Evolutionary conservation across 1,284 basidiomycete genomes (phyloP), one percentile per base, ranked within the genome.

Genomic region (Ceratobasidium sp.): DNA sequence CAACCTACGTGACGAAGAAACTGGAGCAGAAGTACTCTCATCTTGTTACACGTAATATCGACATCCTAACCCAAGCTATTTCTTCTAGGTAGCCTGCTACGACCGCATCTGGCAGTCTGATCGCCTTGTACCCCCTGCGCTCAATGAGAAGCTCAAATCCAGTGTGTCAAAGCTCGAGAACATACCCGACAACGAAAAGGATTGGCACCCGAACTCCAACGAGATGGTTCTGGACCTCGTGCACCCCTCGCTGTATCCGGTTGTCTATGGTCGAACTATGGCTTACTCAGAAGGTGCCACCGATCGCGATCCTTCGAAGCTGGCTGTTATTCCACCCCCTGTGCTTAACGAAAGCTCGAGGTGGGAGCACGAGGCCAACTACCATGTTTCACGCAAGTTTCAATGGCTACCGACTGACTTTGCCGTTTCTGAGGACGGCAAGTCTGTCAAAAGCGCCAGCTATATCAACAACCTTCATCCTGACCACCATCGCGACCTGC

Each of bases 201-300:
- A 85, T 76, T 85, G 84, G 84, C 84, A 85, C 74, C 84, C 85
- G 0, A 79, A 81, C 16, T 83, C 84, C 3, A 77, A 84, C 45
- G 77, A 79, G 1, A 80, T 79, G 60, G 83, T 85, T 6, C 81
- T 84, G 14, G 83, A 84, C 67, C 80, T 85, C 28, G 80, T 84
- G 3, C 83, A 84, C 72, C 83, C 84, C 0, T 82, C 82, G 2
- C 78, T 85, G 14, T 84, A 80, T 73, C 80, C 80, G 4, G 67
- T 84, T 18, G 79, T 82, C 1, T 83, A 84, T 73, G 81, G 78
- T 18, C 69, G 73, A 9, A 78, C 77, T 8, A 50, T 72, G 14
- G 39, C 45, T 18, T 59, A 53, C 48, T 36, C 72, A 50, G 23
- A 64, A 34, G 58, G 45, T 18, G 9, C 12, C 1, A 30, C 57